These are phyloP conservation scores for Onygena corvina DNA, from an alignment of 2,329 filamentous ascomycete genomes.

Conservation along the genomic window DNA sequence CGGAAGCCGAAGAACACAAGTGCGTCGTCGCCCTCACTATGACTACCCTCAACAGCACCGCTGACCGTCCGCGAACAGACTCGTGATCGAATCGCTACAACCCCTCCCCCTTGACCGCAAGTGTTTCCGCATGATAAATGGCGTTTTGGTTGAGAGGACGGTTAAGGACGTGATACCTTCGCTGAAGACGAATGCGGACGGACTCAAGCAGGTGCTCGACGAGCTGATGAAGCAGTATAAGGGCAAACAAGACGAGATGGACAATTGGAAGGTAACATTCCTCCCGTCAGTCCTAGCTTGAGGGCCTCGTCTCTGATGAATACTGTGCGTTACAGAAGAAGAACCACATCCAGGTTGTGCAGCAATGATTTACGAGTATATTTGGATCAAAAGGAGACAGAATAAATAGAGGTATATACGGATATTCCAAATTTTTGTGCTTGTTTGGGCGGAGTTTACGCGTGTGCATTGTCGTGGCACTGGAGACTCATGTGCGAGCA, in stretches of 20 bases:
- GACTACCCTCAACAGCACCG: background rate
- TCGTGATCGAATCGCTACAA: conserved; percentile 82
- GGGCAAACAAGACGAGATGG: conserved; percentile 82
- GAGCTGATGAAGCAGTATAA: conserved; percentile 96
- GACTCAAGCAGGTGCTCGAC: conserved; percentile 83
- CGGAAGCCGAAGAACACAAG: conserved; percentile 97
- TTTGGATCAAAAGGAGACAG: background rate
- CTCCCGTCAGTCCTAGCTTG: background rate
- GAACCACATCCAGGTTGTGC: conserved; percentile 31
- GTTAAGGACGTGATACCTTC: conserved; percentile 86
- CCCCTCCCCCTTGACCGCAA: conserved; percentile 77
- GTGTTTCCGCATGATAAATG: conserved; percentile 98
- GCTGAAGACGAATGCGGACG: conserved; percentile 85
- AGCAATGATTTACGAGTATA: conserved; percentile 20
- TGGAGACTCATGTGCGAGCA: too few species aligned
- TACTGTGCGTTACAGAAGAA: conserved; percentile 23
- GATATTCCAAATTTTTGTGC: too few species aligned
- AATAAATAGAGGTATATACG: background rate
- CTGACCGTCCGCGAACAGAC: conserved; percentile 43
- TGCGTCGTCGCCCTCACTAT: conserved; percentile 36
- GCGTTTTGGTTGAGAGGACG: conserved; percentile 85
- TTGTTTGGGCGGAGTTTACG: too few species aligned
- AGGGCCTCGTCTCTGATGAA: background rate
- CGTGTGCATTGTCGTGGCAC: too few species aligned
- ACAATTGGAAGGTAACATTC: conserved; percentile 80